Base-by-base conservation (phyloP, 208 protist species). In the Crithidia sp. region DNA sequence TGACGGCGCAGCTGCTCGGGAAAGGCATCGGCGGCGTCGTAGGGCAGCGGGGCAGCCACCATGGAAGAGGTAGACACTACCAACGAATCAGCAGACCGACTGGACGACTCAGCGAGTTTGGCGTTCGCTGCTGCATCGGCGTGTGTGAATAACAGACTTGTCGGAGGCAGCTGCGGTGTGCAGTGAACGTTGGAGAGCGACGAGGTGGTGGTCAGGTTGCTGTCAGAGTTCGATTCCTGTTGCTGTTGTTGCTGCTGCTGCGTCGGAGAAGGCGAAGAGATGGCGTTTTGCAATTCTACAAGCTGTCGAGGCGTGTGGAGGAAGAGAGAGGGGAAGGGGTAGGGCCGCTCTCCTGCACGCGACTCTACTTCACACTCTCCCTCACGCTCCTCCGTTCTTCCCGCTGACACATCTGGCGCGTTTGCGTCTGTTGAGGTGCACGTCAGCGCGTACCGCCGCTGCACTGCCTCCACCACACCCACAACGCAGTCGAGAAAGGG, bases 261-360 rank as follows among this genome's bases (percentile, higher is more conserved):
- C 63, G 14, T 39, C 16, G 16, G 45, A 28, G 28, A 28, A 40
- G 43, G n/a, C 45, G 14, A 4, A 47, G 4, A 43, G 37, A 67
- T 14, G 0, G 28, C 63, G 10, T 56, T 28, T 47, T 66, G 41
- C 52, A 70, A 49, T 2, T 39, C 54, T 14, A 84, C 67, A 19
- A 84, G 19, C 7, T 63, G 16, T 5, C 37, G 47, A 2, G 82
- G 82, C 2, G 79, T 71, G 70, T 88, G 59, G 40, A 92, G 74
- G 49, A 92, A 92, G 9, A 89, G 72, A 6, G 79, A 92, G 12
- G 84, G 76, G 44, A 84, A 87, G 16, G 87, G 87, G 49, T 81
- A 75, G 0, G 60, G 19, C 9, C 73, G 57, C 67, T 81, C 83
- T 3, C 28, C 79, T 28, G 28, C 28, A 28, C 28, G 28, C 28